These are phyloP conservation scores for Lachnum nothofagi DNA, from an alignment of 2,329 filamentous ascomycete species.

Conservation along the genomic window DNA sequence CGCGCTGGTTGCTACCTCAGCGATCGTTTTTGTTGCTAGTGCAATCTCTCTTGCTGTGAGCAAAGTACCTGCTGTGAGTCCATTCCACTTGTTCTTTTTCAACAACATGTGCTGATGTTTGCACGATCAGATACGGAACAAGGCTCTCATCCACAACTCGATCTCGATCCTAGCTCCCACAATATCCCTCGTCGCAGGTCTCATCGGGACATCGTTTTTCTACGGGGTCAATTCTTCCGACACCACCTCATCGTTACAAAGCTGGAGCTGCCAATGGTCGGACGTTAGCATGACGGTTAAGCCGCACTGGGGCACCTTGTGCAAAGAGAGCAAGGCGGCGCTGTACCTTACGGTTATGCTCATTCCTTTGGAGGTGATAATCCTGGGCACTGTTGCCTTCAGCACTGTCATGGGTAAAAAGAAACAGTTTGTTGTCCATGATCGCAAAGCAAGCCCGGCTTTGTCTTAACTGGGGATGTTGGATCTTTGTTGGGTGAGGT, in stretches of 20 bases:
- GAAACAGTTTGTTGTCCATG: constrained; percentile 30
- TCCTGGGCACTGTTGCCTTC: constrained; percentile 43
- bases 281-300: constrained; percentile 46
- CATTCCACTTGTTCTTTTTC: background rate
- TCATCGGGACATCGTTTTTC: constrained; percentile 53
- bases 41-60: constrained; percentile 44
- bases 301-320: constrained; percentile 54
- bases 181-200: constrained; percentile 41
- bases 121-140: constrained; percentile 38
- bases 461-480: constrained; percentile 20
- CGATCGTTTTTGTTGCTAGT: constrained; percentile 46
- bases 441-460: constrained; percentile 30
- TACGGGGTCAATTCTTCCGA: constrained; percentile 52
- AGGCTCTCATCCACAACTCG: constrained; percentile 19
- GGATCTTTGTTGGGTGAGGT: background rate
- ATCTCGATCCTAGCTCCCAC: constrained; percentile 37
- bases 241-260: constrained; percentile 50
- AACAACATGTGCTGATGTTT: constrained; percentile 3
- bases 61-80: constrained; percentile 48
- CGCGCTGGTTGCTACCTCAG: constrained; percentile 48
- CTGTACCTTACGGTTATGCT: constrained; percentile 52
- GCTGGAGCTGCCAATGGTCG: constrained; percentile 59
- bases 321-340: constrained; percentile 50
- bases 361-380: constrained; percentile 50
- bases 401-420: constrained; percentile 43